phyloP scores from a whole-genome alignment of 257 asterid species.

The Jacaranda copaia region DNA sequence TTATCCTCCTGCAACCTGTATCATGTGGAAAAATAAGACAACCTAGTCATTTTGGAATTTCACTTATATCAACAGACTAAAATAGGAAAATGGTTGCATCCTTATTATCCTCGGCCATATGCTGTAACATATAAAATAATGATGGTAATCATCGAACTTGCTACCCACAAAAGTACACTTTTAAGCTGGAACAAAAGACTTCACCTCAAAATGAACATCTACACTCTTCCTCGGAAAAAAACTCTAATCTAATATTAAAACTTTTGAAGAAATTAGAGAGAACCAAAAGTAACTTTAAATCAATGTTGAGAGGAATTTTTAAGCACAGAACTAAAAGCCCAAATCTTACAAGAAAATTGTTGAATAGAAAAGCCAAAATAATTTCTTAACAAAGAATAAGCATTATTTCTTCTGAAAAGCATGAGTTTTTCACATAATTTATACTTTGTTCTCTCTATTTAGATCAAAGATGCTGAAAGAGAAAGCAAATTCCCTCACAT shows the following conservation, averaged over 20 bases:
- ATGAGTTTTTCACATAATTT: background rate
- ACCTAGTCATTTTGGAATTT: background rate
- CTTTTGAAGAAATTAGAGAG: background rate
- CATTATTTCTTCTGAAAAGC: constrained; percentile 22
- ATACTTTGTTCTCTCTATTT: background rate
- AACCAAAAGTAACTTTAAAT: background rate
- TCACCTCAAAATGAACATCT: constrained; percentile 7
- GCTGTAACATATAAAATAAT: constrained; percentile 2
- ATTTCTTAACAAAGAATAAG: background rate
- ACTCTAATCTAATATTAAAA: too few species aligned
- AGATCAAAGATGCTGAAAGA: background rate
- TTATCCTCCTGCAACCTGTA: constrained; percentile 42
- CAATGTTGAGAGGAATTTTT: background rate
- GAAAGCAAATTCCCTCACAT: constrained; percentile 6
- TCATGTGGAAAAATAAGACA: constrained; percentile 6
- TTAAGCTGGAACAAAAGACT: background rate
- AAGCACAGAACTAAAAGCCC: constrained; percentile 6
- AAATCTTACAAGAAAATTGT: background rate
- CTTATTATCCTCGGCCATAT: background rate
- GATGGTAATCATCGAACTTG: too few species aligned
- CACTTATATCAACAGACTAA: background rate
- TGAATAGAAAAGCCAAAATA: too few species aligned
- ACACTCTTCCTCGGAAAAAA: too few species aligned
- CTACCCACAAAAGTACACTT: too few species aligned
- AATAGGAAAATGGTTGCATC: background rate